Evolutionary conservation across 345 rosid genomes (phyloP).

Genomic region (Mangifera indica): DNA sequence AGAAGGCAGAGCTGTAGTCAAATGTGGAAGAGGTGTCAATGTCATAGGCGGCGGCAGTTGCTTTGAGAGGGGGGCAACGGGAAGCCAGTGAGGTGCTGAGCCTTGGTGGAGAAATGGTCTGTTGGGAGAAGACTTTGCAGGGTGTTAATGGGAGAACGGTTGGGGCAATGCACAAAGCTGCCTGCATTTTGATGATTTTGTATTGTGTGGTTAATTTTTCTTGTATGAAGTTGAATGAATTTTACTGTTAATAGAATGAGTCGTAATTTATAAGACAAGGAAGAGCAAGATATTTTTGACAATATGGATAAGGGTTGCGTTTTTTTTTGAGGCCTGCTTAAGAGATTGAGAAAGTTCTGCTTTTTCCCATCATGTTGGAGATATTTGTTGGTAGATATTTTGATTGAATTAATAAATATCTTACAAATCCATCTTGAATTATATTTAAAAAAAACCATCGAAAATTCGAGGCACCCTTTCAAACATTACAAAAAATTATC

Average conservation of each 20-base stretch:
- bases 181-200: conserved; percentile 33
- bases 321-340: not conserved
- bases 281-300: conserved; percentile 23
- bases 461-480: no score
- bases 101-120: conserved; percentile 19
- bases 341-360: conserved; percentile 15
- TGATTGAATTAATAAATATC: not conserved
- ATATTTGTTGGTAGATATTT: conserved; percentile 28
- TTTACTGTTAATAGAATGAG: not conserved
- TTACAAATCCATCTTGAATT: no score
- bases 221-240: not conserved
- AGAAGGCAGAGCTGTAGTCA: conserved; percentile 49
- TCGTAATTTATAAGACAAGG: conserved; percentile 18
- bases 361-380: conserved; percentile 27
- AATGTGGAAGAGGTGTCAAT: conserved; percentile 37
- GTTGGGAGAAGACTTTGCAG: conserved; percentile 24
- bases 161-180: conserved; percentile 33
- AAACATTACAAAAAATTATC: no score
- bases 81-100: not conserved
- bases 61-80: conserved; percentile 26
- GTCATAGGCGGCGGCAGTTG: conserved; percentile 30
- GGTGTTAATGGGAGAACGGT: conserved; percentile 24
- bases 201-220: not conserved
- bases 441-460: no score
- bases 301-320: conserved; percentile 21